Conservation (phyloP, 257 asterid genomes). For the Solanum chaucha region DNA sequence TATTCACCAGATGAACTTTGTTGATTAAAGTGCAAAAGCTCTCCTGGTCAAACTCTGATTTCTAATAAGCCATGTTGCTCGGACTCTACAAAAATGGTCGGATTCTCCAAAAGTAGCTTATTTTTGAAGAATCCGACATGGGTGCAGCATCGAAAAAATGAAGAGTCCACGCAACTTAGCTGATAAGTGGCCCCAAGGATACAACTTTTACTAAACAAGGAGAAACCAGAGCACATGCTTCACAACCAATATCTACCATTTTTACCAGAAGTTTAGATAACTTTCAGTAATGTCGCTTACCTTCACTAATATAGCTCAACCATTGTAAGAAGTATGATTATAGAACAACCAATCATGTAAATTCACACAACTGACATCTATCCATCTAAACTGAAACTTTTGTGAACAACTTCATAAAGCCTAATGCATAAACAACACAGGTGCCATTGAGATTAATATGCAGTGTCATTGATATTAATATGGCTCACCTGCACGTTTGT, state of each 20-base stretch:
- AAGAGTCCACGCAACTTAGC: neutral
- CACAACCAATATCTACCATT: neutral
- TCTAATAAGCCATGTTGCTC: neutral
- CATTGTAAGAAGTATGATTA: neutral
- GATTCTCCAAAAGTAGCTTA: neutral
- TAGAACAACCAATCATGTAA: neutral
- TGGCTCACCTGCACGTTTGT: slow-evolving; percentile 68
- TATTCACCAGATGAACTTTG: neutral
- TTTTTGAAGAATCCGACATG: neutral
- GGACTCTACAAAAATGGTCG: neutral
- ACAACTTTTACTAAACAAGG: neutral
- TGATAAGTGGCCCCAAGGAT: neutral
- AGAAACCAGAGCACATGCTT: neutral
- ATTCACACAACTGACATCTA: neutral
- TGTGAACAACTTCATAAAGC: neutral
- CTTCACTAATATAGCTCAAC: neutral
- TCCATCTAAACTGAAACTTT: neutral
- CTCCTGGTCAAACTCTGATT: neutral
- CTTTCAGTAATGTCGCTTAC: neutral
- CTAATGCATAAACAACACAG: neutral
- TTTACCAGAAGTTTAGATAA: neutral
- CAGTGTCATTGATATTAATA: neutral
- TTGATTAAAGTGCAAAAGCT: neutral
- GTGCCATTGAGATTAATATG: neutral
- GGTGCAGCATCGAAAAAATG: neutral